Evolutionary conservation across 352 stramenopile species (phyloP), one percentile per base, ranked within the genome.

Genomic region (Paralagenidium karlingii): DNA sequence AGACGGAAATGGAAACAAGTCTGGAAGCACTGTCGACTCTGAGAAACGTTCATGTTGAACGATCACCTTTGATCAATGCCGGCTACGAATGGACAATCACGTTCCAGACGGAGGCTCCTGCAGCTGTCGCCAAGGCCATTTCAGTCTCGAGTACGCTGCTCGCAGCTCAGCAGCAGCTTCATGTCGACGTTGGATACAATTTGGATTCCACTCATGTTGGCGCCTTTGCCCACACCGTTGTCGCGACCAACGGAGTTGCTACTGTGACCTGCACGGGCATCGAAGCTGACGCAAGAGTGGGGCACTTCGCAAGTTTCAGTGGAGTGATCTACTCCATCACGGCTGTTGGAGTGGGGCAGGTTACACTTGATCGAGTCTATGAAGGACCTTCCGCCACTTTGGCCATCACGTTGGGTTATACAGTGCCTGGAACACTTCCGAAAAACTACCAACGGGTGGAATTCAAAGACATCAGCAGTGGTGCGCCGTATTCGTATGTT

Each of bases 41-140:
- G 18, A 75, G 82, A 3, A 66, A 55, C 31, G 82, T 96, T 16
- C 64, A 77, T 15, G 82, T 96, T 1, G 53, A 89, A 38, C 68
- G 78, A 2, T 89, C 77, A 1, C 34, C 48, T 3, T 9, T 44
- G 1, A 56, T 63, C 20, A 43, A 16, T 2, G 68, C 62, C 11
- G 77, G 77, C 0, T 91, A 75, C 40, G 51, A 81, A 41, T 91
- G 77, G 77, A 82, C 60, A 1, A 58, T 92, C 18, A 87, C 75
- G 15, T 92, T 90, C 47, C 22, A 79, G 3, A 61, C 59, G 3
- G 73, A 88, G 43, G 40, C 56, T 2, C 73, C 70, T 7, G 51
- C 68, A 0, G 34, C 51, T 9, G 58, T 38, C 12, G 41, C 54
- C 3, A 80, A 68, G 21, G 54, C 43, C 7, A 42, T 92, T 9